These are phyloP conservation scores for Euphorbia peplus DNA, from an alignment of 345 rosid species.

Conservation along the genomic window DNA sequence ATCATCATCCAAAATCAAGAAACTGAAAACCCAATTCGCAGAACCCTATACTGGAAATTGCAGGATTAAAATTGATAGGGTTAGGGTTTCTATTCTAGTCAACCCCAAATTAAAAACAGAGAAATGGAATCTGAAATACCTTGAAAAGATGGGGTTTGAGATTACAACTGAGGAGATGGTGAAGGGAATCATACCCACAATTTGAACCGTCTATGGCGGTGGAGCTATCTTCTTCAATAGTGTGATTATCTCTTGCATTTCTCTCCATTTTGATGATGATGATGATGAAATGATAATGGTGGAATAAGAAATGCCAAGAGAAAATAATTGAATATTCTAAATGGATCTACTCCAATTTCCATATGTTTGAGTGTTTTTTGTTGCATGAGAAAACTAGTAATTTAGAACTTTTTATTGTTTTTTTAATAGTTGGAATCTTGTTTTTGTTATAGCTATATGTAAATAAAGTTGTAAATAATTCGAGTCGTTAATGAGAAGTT, in stretches of 20 bases:
- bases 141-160: conserved; percentile 74
- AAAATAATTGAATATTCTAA: background rate
- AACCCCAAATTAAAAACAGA: background rate
- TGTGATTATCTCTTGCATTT: background rate
- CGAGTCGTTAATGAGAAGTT: too few relatives aligned
- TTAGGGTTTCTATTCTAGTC: background rate
- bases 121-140: conserved; percentile 28
- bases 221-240: background rate
- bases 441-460: too few relatives aligned
- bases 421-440: too few relatives aligned
- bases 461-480: too few relatives aligned
- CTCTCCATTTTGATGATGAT: conserved; percentile 7
- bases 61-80: background rate
- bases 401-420: too few relatives aligned
- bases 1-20: background rate
- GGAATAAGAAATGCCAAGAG: background rate
- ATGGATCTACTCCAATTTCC: background rate
- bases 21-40: background rate
- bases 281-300: background rate
- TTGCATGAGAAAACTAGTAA: too few relatives aligned
- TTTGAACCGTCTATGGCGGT: conserved; percentile 43
- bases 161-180: conserved; percentile 61
- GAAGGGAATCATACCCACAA: conserved; percentile 77
- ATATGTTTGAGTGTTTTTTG: too few relatives aligned
- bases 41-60: background rate